A percentile compares a stretch with the other conserved stretches of the same genome.
These are phyloP conservation scores for Scheffersomyces spartinae DNA, from an alignment of 805 yeast genomes.

Conservation along the genomic window DNA sequence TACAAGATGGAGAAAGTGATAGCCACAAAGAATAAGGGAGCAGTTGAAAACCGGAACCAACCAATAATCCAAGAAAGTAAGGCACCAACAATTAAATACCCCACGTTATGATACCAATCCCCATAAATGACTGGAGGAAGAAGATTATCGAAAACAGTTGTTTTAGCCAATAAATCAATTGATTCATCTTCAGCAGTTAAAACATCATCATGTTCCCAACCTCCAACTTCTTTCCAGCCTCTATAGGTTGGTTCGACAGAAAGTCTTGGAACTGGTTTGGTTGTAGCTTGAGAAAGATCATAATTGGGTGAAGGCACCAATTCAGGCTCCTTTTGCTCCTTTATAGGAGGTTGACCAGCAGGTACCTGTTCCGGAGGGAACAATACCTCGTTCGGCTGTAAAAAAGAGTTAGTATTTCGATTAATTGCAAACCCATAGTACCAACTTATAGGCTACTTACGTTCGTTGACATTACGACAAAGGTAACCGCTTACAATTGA, in stretches of 20 bases:
- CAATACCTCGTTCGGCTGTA: slow-evolving; percentile 24
- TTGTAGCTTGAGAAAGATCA: slow-evolving; percentile 18
- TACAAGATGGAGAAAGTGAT: slow-evolving; percentile 56
- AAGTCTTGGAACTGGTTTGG: slow-evolving; percentile 33
- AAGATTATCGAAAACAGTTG: slow-evolving; percentile 65
- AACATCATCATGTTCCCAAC: slow-evolving; percentile 63
- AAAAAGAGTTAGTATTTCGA: too few species aligned
- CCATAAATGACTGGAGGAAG: slow-evolving; percentile 74
- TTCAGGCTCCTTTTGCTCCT: slow-evolving; percentile 1
- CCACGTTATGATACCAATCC: slow-evolving; percentile 95
- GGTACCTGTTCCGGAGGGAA: slow-evolving; percentile 20
- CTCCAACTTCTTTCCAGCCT: slow-evolving; percentile 94
- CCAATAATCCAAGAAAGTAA: slow-evolving; percentile 73
- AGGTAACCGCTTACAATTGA: too few species aligned
- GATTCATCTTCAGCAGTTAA: slow-evolving; percentile 58
- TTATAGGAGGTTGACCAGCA: slow-evolving; percentile 6
- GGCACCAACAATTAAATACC: slow-evolving; percentile 53
- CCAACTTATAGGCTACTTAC: too few species aligned
- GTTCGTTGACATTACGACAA: too few species aligned
- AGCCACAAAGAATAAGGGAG: slow-evolving; percentile 69
- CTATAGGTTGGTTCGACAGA: slow-evolving; percentile 58
- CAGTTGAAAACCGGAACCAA: slow-evolving; percentile 60
- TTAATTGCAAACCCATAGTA: too few species aligned
- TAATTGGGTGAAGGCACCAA: slow-evolving; percentile 10
- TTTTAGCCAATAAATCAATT: slow-evolving; percentile 54